Conservation (phyloP, 106 monocot species). For the Iris macrosiphon region DNA sequence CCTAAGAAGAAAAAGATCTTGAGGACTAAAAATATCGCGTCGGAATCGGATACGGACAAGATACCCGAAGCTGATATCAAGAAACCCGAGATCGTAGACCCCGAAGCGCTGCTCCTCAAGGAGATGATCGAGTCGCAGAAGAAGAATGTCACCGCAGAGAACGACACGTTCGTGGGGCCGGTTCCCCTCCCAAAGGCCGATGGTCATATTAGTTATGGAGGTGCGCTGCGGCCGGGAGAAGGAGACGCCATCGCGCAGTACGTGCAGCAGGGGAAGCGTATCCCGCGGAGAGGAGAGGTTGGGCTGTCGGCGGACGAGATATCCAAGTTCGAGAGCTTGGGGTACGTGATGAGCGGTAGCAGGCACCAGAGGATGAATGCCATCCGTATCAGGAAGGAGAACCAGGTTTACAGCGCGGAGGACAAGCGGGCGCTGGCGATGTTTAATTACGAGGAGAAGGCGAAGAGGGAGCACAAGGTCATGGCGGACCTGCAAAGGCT, state of each 20-base stretch:
- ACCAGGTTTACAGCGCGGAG: conserved; percentile 98
- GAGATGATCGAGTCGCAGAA: conserved; percentile 84
- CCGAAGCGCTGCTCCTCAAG: conserved; percentile 56
- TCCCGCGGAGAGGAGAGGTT: conserved; percentile 96
- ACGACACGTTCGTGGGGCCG: conserved; percentile 74
- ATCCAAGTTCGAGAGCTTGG: conserved; percentile 83
- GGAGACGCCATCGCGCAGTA: conserved; percentile 99
- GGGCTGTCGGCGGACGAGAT: conserved; percentile 96
- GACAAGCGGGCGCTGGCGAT: conserved; percentile 94
- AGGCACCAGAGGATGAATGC: conserved; percentile 99
- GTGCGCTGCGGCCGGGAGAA: conserved; percentile 93
- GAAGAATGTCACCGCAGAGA: conserved; percentile 40
- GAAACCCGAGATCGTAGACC: conserved; percentile 27
- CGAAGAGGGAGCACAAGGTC: conserved; percentile 93
- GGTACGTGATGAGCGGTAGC: conserved; percentile 99
- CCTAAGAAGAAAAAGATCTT: conserved; percentile 22
- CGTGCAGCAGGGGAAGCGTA: conserved; percentile 99
- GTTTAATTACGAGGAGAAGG: conserved; percentile 99
- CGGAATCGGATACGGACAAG: conserved; percentile 23
- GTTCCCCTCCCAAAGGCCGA: conserved; percentile 81
- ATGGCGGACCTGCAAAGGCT: conserved; percentile 91
- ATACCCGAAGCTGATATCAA: conserved; percentile 12
- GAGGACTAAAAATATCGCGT: conserved; percentile 14
- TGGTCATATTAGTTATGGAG: conserved; percentile 96
- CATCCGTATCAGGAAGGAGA: conserved; percentile 98